phyloP scores from a whole-genome alignment of 2,329 filamentous ascomycete species.

The Chaetomiaceae sp. region DNA sequence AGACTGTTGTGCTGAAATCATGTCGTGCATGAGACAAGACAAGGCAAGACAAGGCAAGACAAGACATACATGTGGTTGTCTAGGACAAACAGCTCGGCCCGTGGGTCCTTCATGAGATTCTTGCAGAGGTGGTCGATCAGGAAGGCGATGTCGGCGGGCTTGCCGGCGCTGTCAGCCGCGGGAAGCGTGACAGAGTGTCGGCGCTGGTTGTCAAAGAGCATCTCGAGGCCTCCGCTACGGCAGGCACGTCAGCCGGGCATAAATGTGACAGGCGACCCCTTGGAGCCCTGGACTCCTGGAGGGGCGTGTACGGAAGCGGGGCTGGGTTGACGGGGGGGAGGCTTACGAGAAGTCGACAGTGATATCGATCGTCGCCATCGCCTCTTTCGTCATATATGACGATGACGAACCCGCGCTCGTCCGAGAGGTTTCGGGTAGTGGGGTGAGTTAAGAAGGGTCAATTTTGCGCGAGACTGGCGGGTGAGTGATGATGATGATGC shows the following conservation, averaged over 20 bases:
- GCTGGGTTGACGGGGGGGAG: no score
- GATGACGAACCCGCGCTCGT: no score
- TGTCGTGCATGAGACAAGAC: slow-evolving; percentile 6
- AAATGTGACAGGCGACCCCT: not conserved
- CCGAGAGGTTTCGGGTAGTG: not conserved
- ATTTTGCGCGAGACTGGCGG: no score
- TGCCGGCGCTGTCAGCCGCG: slow-evolving; percentile 52
- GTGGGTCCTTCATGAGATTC: slow-evolving; percentile 76
- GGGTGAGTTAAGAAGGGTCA: no score
- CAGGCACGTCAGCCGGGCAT: not conserved
- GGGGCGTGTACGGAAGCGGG: not conserved
- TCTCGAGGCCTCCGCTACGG: slow-evolving; percentile 82
- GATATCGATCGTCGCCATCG: slow-evolving; percentile 50
- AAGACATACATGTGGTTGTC: slow-evolving; percentile 77
- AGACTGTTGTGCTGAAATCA: no score
- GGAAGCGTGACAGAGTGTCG: slow-evolving; percentile 69
- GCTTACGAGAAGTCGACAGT: slow-evolving; percentile 66
- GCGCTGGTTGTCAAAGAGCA: slow-evolving; percentile 82
- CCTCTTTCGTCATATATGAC: no score
- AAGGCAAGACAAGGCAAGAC: not conserved
- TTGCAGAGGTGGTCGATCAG: slow-evolving; percentile 77
- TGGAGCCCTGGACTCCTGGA: not conserved
- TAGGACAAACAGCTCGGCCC: slow-evolving; percentile 85
- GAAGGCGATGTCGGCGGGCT: slow-evolving; percentile 64
- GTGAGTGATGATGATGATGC: no score